These are phyloP conservation scores for Ophiostoma triangulosporum DNA, from an alignment of 2,329 filamentous ascomycete species.

Conservation along the genomic window DNA sequence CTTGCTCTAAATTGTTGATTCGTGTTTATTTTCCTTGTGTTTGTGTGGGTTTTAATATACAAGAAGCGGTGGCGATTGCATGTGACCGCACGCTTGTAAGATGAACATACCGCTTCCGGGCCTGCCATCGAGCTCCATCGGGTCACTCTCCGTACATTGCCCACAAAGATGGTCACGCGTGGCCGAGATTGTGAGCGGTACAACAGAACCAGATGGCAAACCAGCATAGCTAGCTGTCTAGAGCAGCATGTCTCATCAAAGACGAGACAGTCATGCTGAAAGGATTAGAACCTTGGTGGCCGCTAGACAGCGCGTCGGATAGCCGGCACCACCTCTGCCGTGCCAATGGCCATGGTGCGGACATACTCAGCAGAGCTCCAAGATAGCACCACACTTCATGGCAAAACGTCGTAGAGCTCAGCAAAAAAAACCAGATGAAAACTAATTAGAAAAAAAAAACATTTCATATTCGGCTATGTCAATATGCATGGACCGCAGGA, in stretches of 20 bases:
- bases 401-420: too few species aligned
- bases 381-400: too few species aligned
- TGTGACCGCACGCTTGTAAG: too few species aligned
- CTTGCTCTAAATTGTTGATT: too few species aligned
- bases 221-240: background rate
- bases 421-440: background rate
- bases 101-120: background rate
- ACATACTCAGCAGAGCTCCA: background rate
- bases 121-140: background rate
- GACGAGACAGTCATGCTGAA: too few species aligned
- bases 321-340: background rate
- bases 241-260: too few species aligned
- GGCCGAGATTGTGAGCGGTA: background rate
- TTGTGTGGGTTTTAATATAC: too few species aligned
- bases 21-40: too few species aligned
- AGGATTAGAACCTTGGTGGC: background rate
- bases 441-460: background rate
- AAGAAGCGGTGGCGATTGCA: too few species aligned
- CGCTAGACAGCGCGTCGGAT: conserved; percentile 7
- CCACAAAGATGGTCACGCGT: background rate
- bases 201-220: background rate
- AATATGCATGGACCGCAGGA: too few species aligned
- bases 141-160: background rate
- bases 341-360: background rate
- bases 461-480: too few species aligned